Base-by-base conservation (phyloP, 371 early-diverging fungal species). In the Smittium mucronatum region DNA sequence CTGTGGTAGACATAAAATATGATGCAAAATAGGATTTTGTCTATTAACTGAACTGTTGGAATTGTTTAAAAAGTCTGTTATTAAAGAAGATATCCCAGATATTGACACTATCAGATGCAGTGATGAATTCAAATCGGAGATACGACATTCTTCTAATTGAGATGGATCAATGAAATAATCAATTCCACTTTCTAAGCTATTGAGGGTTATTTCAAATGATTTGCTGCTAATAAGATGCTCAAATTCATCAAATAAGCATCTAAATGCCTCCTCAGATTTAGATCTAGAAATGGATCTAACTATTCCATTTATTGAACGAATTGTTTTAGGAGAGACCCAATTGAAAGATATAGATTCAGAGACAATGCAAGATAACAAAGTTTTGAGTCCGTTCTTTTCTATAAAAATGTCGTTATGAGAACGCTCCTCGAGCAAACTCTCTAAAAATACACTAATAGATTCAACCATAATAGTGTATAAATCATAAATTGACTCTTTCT, bases 381-480 rank as follows among this genome's bases (percentile, higher is more conserved):
- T 63, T 2, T 72, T 75, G 77, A 80, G 79, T 1, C 79, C 79
- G 57, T 72, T 75, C 69, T 71, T 72, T 21, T 80, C 75, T 57
- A 79, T 64, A 69, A 79, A 79, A 70, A 74, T 28, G 34, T 72
- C 63, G 71, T 76, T 65, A 29, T 79, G 79, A 0, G 76, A 69
- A 29, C 75, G 74, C 70, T 79, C 78, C 72, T 78, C 79, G 59
- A 79, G 64, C 64, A 79, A 59, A 2, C 79, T 79, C 60, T 79
- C 79, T 16, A 79, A 68, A 61, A 79, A 79, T 15, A 80, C 74
- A 30, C 76, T 74, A 57, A 75, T 76, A 26, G 79, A 79, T 67
- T 79, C 79, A 58, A 79, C 73, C 79, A 79, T 79, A 73, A 79
- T 79, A 33, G 73, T 79, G 57, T 79, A 79, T 35, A 72, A 71